These are phyloP conservation scores for Candida easanensis DNA, from an alignment of 805 yeast genomes.

Conservation along the genomic window DNA sequence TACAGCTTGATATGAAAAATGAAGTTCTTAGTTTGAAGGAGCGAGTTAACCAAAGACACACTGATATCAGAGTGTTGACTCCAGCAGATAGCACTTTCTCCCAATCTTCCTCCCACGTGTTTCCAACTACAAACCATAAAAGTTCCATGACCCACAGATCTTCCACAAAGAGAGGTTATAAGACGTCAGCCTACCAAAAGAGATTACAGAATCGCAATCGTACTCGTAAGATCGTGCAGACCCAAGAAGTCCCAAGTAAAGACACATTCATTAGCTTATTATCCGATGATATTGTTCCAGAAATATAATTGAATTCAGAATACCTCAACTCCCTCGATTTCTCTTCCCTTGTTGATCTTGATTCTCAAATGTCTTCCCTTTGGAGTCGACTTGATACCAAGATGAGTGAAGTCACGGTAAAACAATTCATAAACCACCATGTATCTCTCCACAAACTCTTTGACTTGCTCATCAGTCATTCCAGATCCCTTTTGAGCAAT, in stretches of 20 bases:
- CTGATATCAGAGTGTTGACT: too few species aligned
- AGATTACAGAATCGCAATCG: slow-evolving; percentile 4
- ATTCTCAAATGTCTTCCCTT: slow-evolving; percentile 18
- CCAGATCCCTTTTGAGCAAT: slow-evolving; percentile 59
- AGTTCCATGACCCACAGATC: too few species aligned
- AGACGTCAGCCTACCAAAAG: not conserved
- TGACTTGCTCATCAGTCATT: slow-evolving; percentile 75
- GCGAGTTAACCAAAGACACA: not conserved
- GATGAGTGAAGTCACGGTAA: slow-evolving; percentile 39
- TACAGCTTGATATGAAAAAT: not conserved
- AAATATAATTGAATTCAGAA: slow-evolving; percentile 4
- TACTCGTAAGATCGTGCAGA: not conserved
- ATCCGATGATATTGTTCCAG: slow-evolving; percentile 13
- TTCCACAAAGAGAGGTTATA: too few species aligned
- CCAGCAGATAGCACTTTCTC: too few species aligned
- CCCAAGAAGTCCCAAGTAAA: not conserved
- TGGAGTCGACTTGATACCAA: slow-evolving; percentile 27
- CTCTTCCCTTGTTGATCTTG: slow-evolving; percentile 18
- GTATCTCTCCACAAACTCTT: slow-evolving; percentile 71
- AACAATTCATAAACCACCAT: slow-evolving; percentile 83
- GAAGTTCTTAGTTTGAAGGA: not conserved
- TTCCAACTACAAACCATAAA: too few species aligned
- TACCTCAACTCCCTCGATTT: slow-evolving; percentile 9
- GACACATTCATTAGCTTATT: slow-evolving; percentile 8
- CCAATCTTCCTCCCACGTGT: too few species aligned